Percentiles rank a stretch among this genome's conserved stretches.
Conservation (phyloP, 2,329 filamentous ascomycete species). For the Rutstroemia sp. region DNA sequence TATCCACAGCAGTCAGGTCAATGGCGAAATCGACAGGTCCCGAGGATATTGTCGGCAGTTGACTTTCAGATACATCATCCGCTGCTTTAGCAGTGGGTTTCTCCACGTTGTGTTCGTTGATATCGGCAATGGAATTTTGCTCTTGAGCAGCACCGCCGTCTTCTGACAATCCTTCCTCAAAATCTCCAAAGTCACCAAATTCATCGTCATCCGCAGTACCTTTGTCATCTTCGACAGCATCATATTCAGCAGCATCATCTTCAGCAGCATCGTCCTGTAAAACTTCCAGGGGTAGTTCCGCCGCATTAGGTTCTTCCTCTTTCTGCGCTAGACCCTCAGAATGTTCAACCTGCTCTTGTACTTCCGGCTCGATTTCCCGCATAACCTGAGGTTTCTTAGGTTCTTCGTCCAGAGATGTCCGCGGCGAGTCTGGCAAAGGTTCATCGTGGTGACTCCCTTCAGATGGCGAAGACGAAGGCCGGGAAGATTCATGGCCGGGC, state of each 20-base stretch:
- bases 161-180: conserved; percentile 28
- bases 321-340: conserved; percentile 22
- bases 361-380: conserved; percentile 13
- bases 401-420: conserved; percentile 29
- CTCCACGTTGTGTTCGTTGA: background rate
- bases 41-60: conserved; percentile 4
- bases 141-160: conserved; percentile 12
- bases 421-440: conserved; percentile 22
- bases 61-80: background rate
- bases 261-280: too few species aligned
- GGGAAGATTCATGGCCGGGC: conserved; percentile 17
- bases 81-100: background rate
- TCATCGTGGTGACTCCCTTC: conserved; percentile 26
- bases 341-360: conserved; percentile 23
- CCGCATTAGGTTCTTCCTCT: conserved; percentile 6
- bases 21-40: conserved; percentile 21
- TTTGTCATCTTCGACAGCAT: background rate
- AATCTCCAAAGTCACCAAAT: conserved; percentile 35
- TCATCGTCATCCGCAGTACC: conserved; percentile 22
- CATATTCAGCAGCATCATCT: background rate
- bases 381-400: conserved; percentile 14
- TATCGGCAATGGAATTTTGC: background rate
- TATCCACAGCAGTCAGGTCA: conserved; percentile 21
- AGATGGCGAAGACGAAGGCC: conserved; percentile 26
- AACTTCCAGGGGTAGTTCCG: background rate